Base-by-base conservation (phyloP, 2,329 filamentous ascomycete species). In the Beauveria medogensis region DNA sequence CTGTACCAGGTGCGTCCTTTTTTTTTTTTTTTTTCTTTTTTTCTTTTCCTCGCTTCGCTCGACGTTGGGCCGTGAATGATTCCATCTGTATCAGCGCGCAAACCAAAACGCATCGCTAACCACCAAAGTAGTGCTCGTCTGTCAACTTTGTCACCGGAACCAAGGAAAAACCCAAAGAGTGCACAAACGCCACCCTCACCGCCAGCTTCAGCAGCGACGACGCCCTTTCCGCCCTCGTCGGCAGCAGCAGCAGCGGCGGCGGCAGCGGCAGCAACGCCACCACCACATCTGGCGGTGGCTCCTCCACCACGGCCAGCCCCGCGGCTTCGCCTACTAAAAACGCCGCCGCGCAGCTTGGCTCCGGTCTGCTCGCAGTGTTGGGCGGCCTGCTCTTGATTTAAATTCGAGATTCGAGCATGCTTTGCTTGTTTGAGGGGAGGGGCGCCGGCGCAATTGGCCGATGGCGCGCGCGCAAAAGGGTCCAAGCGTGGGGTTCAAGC, bases 121-220 rank as follows among this genome's bases (percentile, higher is more conserved):
- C 34, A 5, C 12, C 5, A 16, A 37, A 37, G 34, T 56, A 85
- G 82, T 85, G 82, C 67, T 72, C 81, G 47, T 75, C 77, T 40
- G 80, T 84, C 65, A 80, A 80, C 64, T 85, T 85, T 65, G 80
- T 86, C 64, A 67, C 68, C n/a, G 75, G 75, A 62, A 65, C 69
- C n/a, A 68, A 66, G 43, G 65, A 70, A 20, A 62, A 69, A 12
- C 70, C 72, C 26, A 67, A 64, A 57, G 63, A 68, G 3, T 77
- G 75, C 70, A 71, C 64, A 26, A 77, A 77, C 68, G 68, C 70
- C 18, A 72, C 70, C 9, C 63, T 73, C 56, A 70, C 66, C 37
- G 70, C 63, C 30, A 70, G 63, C 60, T 72, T 73, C 63, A 64
- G 61, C 67, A 63, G 64, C 64, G 74, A 77, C 63, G 26, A 65